These are phyloP conservation scores for Ophiorrhiza pumila DNA, from an alignment of 257 asterid species.

Conservation along the genomic window DNA sequence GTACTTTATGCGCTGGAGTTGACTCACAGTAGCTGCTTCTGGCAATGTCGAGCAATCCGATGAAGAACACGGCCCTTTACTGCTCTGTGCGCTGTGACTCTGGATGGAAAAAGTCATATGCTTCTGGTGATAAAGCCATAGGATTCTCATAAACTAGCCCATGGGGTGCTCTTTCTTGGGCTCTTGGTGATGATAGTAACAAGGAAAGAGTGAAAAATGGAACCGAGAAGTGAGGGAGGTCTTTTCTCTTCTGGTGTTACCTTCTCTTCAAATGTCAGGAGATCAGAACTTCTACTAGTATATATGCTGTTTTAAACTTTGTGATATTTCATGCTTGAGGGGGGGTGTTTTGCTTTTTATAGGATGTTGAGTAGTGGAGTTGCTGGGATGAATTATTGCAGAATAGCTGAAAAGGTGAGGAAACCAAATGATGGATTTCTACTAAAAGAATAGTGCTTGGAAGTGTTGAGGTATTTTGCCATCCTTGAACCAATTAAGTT, in stretches of 20 bases:
- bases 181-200: conserved; percentile 19
- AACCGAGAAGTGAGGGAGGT: conserved; percentile 24
- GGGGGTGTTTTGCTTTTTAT: conserved; percentile 20
- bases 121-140: conserved; percentile 38
- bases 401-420: conserved; percentile 15
- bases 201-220: conserved; percentile 16
- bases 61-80: conserved; percentile 17
- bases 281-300: neutral
- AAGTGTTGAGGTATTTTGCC: no score
- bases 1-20: conserved; percentile 27
- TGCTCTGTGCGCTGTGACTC: conserved; percentile 21
- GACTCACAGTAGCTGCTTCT: conserved; percentile 43
- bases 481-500: neutral
- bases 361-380: conserved; percentile 22
- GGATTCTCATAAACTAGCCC: conserved; percentile 37
- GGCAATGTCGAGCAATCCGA: conserved; percentile 33
- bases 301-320: neutral
- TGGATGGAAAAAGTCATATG: conserved; percentile 42
- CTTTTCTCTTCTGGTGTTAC: neutral
- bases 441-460: conserved; percentile 12
- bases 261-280: neutral
- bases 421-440: conserved; percentile 29
- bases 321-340: neutral
- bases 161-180: conserved; percentile 44
- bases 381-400: conserved; percentile 34